Evolutionary conservation across 1,284 basidiomycete genomes (phyloP), one percentile per base, ranked within the genome.

Genomic region (Pulveroboletus sp.): DNA sequence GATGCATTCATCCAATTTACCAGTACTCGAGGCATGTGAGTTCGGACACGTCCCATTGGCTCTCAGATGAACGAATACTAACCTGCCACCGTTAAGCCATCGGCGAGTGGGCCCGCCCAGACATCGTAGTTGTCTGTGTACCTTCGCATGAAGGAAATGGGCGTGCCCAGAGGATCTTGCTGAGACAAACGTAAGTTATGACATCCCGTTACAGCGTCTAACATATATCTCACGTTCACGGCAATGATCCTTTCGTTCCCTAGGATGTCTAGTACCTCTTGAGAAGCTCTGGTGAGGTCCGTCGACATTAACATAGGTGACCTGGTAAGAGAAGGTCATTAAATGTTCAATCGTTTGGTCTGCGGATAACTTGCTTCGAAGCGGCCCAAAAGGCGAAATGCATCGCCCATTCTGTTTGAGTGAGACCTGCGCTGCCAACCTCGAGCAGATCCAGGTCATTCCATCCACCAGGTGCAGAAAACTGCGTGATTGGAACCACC

Each of bases 361-460:
- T 22, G 17, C 15, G 17, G 9, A 10, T 4, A 17, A 38, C 60
- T 49, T 44, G 20, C 60, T 62, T 62, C 26, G 52, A 52, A n/a
- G 52, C 46, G 33, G 60, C 56, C 79, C 78, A 81, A 53, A 80
- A 80, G 2, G 77, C 75, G 48, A 81, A 81, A 53, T 82, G 78
- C 12, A 75, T 79, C 52, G 76, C 75, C 61, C 80, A 79, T 53
- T 81, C 80, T 3, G 64, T 69, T 15, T 60, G 52, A 1, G 77
- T 77, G 28, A 81, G 58, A 6, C 76, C 78, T 7, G 63, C 51
- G 58, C 81, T 80, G 9, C 80, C 79, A 22, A 81, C 78, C 59
- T 81, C 77, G 28, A 81, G 69, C 65, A 81, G 64, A 61, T 81
- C 78, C 24, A 81, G 69, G 62, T 81, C 78, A 59, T 80, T 80